Conservation (phyloP, 1,284 basidiomycete species). For the Naganishia sp. region DNA sequence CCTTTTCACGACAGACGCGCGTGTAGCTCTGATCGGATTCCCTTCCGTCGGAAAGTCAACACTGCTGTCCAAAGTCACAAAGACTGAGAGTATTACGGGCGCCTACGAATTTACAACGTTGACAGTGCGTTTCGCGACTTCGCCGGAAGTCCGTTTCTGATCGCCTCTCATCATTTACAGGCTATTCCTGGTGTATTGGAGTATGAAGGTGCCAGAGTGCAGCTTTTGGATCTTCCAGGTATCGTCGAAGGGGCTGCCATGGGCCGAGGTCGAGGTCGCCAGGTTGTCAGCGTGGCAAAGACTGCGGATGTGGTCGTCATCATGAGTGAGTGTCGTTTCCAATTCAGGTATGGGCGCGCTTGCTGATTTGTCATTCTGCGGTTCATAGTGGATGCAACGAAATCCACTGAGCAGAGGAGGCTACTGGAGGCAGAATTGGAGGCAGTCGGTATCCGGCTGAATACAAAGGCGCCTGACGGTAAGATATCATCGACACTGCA, state of each 20-base stretch:
- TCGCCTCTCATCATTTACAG: constrained; percentile 48
- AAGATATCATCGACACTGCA: constrained; percentile 7
- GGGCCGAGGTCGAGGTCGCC: constrained; percentile 88
- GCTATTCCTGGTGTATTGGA: constrained; percentile 94
- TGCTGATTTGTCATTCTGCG: neutral
- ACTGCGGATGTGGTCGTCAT: constrained; percentile 94
- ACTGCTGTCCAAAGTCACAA: constrained; percentile 84
- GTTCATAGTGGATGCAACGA: constrained; percentile 79
- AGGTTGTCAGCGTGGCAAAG: constrained; percentile 90
- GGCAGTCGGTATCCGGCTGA: constrained; percentile 92
- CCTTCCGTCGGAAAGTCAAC: constrained; percentile 96
- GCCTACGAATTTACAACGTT: constrained; percentile 96
- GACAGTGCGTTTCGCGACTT: constrained; percentile 60
- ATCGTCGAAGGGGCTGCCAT: constrained; percentile 96
- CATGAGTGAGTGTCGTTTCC: constrained; percentile 88
- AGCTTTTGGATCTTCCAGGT: constrained; percentile 92
- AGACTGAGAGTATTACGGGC: constrained; percentile 83
- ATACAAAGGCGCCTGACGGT: constrained; percentile 83
- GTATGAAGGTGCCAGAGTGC: constrained; percentile 87
- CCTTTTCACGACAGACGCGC: constrained; percentile 63
- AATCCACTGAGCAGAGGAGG: constrained; percentile 86
- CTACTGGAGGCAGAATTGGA: constrained; percentile 90
- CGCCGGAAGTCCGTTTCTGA: constrained; percentile 1
- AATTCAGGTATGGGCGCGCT: neutral
- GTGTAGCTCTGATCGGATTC: constrained; percentile 91